phyloP scores from a whole-genome alignment of 2,329 filamentous ascomycete species.

The Ploettnerulaceae sp. region DNA sequence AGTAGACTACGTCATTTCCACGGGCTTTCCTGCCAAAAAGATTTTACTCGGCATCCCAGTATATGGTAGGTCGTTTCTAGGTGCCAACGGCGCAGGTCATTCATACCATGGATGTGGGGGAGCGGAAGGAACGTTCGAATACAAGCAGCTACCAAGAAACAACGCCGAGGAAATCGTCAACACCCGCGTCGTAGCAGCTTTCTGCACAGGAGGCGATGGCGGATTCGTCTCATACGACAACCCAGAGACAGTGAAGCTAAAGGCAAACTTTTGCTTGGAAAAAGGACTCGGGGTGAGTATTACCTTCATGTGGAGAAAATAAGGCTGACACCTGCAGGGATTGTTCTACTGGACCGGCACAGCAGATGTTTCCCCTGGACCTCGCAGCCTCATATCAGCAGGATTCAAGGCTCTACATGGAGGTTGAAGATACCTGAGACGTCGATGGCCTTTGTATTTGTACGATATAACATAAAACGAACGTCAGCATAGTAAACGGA shows the following conservation, averaged over 20 bases:
- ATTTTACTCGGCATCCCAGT: constrained; percentile 71
- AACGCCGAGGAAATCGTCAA: constrained; percentile 64
- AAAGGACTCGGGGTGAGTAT: constrained; percentile 58
- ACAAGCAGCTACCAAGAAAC: constrained; percentile 59
- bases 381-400: constrained; percentile 53
- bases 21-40: constrained; percentile 64
- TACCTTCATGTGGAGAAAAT: neutral
- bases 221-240: constrained; percentile 80
- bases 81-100: constrained; percentile 60
- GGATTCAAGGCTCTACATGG: constrained; percentile 53
- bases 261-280: constrained; percentile 68
- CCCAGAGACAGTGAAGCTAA: constrained; percentile 67
- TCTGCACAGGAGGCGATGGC: constrained; percentile 66
- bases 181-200: constrained; percentile 61
- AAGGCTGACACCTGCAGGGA: constrained; percentile 43
- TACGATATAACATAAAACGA: neutral
- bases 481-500: neutral
- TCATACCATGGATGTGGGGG: constrained; percentile 51
- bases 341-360: constrained; percentile 82
- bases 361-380: constrained; percentile 56
- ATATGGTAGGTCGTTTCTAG: constrained; percentile 71
- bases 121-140: constrained; percentile 69
- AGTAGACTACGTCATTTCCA: constrained; percentile 59
- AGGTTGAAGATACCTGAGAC: neutral
- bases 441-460: constrained; percentile 1